Conservation (phyloP, 2,329 filamentous ascomycete genomes). For the Penicillium sp. region DNA sequence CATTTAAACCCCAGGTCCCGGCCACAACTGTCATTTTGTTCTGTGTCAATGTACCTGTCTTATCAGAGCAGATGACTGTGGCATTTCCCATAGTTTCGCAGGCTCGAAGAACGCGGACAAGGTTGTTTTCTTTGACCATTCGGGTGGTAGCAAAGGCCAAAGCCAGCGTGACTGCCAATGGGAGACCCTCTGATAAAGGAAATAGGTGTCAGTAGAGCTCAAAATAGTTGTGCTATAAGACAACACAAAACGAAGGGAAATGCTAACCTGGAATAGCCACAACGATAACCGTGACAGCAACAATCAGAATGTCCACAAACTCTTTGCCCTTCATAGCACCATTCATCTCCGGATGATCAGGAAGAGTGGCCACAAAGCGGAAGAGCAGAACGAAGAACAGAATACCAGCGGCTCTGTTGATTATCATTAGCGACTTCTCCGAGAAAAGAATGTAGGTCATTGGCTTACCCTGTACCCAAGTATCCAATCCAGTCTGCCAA, state of each 20-base stretch:
- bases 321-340: constrained; percentile 75
- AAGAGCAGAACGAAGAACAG: constrained; percentile 85
- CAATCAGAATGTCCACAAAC: constrained; percentile 74
- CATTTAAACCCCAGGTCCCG: constrained; percentile 62
- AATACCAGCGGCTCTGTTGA: constrained; percentile 61
- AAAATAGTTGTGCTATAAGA: background rate
- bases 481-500: constrained; percentile 77
- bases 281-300: constrained; percentile 76
- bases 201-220: constrained; percentile 37
- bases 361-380: constrained; percentile 72
- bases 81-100: constrained; percentile 82
- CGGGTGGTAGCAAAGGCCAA: constrained; percentile 74
- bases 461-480: constrained; percentile 62
- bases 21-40: constrained; percentile 77
- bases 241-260: background rate
- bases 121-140: constrained; percentile 75
- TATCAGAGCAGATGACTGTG: constrained; percentile 77
- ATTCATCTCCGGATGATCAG: constrained; percentile 46
- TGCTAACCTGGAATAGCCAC: constrained; percentile 65
- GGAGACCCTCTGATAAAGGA: constrained; percentile 60
- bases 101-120: constrained; percentile 72
- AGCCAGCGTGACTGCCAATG: constrained; percentile 73
- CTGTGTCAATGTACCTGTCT: constrained; percentile 72
- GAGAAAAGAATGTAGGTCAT: background rate
- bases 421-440: constrained; percentile 10